Conservation (phyloP, 139 green algal species). For the Deuterostichococcus epilithicus region DNA sequence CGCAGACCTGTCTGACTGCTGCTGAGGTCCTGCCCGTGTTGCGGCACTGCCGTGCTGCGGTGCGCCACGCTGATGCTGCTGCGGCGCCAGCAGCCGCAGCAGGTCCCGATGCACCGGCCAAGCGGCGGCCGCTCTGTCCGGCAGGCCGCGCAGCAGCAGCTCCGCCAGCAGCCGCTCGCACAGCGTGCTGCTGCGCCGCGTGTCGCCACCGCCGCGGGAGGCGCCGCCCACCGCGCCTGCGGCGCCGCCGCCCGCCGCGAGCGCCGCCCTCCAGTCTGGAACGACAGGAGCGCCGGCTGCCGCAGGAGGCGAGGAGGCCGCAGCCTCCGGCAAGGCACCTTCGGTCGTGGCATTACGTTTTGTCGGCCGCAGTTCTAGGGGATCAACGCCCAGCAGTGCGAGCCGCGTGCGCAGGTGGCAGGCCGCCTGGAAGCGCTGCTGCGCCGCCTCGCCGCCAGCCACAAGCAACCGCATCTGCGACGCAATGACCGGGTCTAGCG, state of each 20-base stretch:
- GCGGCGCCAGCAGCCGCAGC: too few relatives aligned
- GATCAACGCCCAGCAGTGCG: neutral
- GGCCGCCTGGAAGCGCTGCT: neutral
- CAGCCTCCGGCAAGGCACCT: neutral
- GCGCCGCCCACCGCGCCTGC: too few relatives aligned
- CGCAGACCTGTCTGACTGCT: too few relatives aligned
- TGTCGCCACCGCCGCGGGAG: too few relatives aligned
- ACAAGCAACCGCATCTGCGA: neutral
- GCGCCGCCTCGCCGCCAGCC: neutral
- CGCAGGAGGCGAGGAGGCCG: neutral
- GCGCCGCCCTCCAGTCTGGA: neutral
- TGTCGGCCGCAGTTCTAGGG: too few relatives aligned
- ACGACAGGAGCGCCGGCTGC: neutral
- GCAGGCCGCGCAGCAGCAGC: neutral
- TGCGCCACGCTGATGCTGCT: too few relatives aligned
- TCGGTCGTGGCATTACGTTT: too few relatives aligned
- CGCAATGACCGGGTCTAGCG: neutral
- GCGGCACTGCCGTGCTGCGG: too few relatives aligned
- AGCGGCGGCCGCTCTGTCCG: neutral
- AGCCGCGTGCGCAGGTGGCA: slow-evolving; percentile 2
- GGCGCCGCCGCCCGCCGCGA: neutral
- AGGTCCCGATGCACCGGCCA: neutral
- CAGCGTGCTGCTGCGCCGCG: neutral
- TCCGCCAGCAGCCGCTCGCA: neutral
- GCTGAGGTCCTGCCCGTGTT: too few relatives aligned